Conservation (phyloP, 768 basidiomycete genomes). For the Lanmaoa pseudosensibilis region DNA sequence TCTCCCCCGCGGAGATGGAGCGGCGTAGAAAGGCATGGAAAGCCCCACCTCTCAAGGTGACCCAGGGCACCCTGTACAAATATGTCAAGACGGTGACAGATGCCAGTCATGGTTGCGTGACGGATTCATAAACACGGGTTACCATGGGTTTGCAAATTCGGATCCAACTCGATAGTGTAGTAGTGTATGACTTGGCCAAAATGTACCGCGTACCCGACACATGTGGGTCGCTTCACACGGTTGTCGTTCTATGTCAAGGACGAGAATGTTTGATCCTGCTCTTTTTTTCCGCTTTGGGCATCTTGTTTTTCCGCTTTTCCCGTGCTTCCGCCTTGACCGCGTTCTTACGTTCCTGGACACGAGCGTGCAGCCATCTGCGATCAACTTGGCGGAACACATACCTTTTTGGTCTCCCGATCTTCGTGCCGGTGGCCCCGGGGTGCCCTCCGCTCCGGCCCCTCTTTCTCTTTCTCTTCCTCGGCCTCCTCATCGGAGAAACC, state of each 20-base stretch:
- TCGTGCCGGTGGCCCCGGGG: slow-evolving; percentile 91
- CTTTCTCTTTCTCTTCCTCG: slow-evolving; percentile 38
- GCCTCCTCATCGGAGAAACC: slow-evolving; percentile 33
- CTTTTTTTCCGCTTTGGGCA: slow-evolving; percentile 96
- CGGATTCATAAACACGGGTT: slow-evolving; percentile 59
- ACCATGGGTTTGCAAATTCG: slow-evolving; percentile 7
- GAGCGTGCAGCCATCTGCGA: slow-evolving; percentile 9
- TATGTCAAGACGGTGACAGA: slow-evolving; percentile 87
- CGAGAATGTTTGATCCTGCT: slow-evolving; percentile 62
- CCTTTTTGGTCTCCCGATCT: slow-evolving; percentile 90
- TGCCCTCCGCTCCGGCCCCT: slow-evolving; percentile 46
- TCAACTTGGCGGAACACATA: slow-evolving; percentile 26
- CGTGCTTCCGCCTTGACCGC: slow-evolving; percentile 81
- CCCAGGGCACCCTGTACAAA: slow-evolving; percentile 83
- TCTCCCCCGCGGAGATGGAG: slow-evolving; percentile 79
- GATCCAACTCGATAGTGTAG: slow-evolving; percentile 7
- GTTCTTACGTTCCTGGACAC: slow-evolving; percentile 83
- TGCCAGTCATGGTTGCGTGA: slow-evolving; percentile 91
- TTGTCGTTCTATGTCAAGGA: slow-evolving; percentile 18
- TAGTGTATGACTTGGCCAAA: slow-evolving; percentile 3
- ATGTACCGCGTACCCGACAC: slow-evolving; percentile 1
- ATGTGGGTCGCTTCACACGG: slow-evolving; percentile 15
- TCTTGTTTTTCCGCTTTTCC: slow-evolving; percentile 88
- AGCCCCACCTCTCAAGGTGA: slow-evolving; percentile 82
- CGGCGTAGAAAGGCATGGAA: slow-evolving; percentile 71